phyloP scores from a whole-genome alignment of 1,139 yeast species.

The Yamadazyma mexicana region DNA sequence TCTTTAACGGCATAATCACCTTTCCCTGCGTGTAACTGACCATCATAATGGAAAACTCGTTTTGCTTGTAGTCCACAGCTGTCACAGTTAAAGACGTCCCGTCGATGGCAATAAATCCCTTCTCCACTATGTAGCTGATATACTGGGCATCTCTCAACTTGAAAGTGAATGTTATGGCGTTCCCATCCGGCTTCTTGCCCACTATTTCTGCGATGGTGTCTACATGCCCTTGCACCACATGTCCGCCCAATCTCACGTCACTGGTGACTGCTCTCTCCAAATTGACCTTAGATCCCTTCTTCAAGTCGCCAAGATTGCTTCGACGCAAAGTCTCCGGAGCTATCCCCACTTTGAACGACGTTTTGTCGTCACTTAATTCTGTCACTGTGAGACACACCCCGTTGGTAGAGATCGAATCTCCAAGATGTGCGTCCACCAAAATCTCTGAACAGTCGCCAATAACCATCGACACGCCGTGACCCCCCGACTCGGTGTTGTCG shows the following conservation, averaged over 20 bases:
- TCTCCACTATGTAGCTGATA: slow-evolving; percentile 81
- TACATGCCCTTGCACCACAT: slow-evolving; percentile 96
- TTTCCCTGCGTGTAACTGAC: slow-evolving; percentile 86
- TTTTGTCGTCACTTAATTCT: slow-evolving; percentile 54
- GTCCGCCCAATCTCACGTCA: slow-evolving; percentile 93
- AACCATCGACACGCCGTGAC: slow-evolving; percentile 73
- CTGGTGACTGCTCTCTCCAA: slow-evolving; percentile 85
- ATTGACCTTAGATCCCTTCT: slow-evolving; percentile 65
- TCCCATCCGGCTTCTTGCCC: slow-evolving; percentile 60
- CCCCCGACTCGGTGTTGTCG: slow-evolving; percentile 65
- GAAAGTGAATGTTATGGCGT: slow-evolving; percentile 77
- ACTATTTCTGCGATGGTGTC: slow-evolving; percentile 81
- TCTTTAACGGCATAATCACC: slow-evolving; percentile 70
- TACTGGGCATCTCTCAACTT: slow-evolving; percentile 63
- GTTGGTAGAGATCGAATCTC: slow-evolving; percentile 88
- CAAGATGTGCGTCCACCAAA: slow-evolving; percentile 78
- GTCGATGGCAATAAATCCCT: slow-evolving; percentile 89
- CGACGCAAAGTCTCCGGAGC: slow-evolving; percentile 91
- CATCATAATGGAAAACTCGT: slow-evolving; percentile 81
- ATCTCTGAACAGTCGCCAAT: slow-evolving; percentile 64
- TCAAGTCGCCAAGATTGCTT: slow-evolving; percentile 68
- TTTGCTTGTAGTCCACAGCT: slow-evolving; percentile 57
- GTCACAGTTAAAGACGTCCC: slow-evolving; percentile 95
- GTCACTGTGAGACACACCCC: slow-evolving; percentile 97
- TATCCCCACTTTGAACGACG: slow-evolving; percentile 80